Evolutionary conservation across 23 red algal species (phyloP), one percentile per base, ranked within the genome.

Genomic region (Gracilaria gracilis): DNA sequence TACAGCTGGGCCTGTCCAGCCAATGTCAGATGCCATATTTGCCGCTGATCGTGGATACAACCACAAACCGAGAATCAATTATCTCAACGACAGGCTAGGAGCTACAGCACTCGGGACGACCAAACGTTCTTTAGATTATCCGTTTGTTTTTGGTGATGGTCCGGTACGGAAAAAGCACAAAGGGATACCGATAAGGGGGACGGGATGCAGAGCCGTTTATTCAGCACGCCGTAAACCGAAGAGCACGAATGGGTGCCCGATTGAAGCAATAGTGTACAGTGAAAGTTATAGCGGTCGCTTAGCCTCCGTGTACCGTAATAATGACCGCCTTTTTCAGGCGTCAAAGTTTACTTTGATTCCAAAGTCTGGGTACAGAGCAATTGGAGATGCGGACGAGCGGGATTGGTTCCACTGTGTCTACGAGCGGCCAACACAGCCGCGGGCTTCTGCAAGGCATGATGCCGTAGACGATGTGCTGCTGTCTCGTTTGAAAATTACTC

Each of bases 271-370:
- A 36, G 11, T 46, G 4, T 46, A 46, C 11, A 4, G 42, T 11
- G 42, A 46, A 11, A 46, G 42, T 11, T 46, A 75, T 24, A 44
- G 35, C 40, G 9, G 70, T 3, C 70, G 70, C 7, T 21, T 75
- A 38, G 70, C 70, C 4, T 38, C 34, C 34, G 70, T 75, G 6
- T 75, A 75, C 20, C 23, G 20, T 24, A 75, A 75, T 34, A 75
- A 75, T 9, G 70, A 35, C 33, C 3, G 34, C 20, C 33, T 75
- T 38, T 75, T 75, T 38, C 19, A 48, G 11, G 33, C 70, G 7
- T 44, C 70, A 37, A 75, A 75, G 70, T 75, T 44, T 48, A 75
- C 70, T 7, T 34, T 75, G 19, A 34, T 75, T 48, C 70, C 70
- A 4, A 75, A 48, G 34, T 5, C 4, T 7, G 58, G 58, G 21